A percentile compares a stretch with the other conserved stretches of the same genome.
Conservation (phyloP, 495 filamentous ascomycete genomes). For the Tuber brumale region DNA sequence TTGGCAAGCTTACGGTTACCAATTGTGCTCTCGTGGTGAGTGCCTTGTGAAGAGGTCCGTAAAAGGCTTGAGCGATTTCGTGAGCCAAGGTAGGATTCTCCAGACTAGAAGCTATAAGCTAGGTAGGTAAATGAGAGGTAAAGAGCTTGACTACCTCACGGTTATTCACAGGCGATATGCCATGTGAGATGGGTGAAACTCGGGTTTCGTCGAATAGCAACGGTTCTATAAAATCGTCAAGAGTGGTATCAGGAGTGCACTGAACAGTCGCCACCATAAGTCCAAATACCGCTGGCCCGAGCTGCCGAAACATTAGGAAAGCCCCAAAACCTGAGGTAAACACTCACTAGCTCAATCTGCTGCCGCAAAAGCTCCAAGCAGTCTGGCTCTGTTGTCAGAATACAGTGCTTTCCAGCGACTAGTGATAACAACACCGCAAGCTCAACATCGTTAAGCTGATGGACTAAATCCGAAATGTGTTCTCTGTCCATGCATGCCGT, state of each 20-base stretch:
- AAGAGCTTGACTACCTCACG: conserved; percentile 28
- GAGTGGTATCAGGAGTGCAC: conserved; percentile 62
- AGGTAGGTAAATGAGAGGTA: background rate
- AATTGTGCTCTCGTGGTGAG: conserved; percentile 22
- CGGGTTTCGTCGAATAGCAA: conserved; percentile 51
- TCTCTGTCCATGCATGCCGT: conserved; percentile 34
- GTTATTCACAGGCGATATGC: conserved; percentile 31
- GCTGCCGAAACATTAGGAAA: conserved; percentile 43
- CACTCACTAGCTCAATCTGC: conserved; percentile 63
- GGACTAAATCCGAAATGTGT: conserved; percentile 45
- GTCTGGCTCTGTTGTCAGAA: conserved; percentile 64
- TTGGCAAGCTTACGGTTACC: conserved; percentile 50
- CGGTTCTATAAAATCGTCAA: conserved; percentile 70
- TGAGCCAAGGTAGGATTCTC: conserved; percentile 30
- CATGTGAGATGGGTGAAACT: conserved; percentile 24
- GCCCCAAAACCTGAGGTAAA: background rate
- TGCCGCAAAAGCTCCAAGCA: conserved; percentile 58
- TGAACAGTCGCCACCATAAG: conserved; percentile 61
- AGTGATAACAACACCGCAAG: conserved; percentile 77
- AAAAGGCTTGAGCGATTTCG: conserved; percentile 31
- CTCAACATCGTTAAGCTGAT: conserved; percentile 77
- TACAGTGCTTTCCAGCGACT: conserved; percentile 73
- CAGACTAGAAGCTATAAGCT: background rate
- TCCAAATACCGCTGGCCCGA: conserved; percentile 63
- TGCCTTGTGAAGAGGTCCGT: conserved; percentile 29